Base-by-base conservation (phyloP, 768 basidiomycete species). In the Rhizopogon rudus region DNA sequence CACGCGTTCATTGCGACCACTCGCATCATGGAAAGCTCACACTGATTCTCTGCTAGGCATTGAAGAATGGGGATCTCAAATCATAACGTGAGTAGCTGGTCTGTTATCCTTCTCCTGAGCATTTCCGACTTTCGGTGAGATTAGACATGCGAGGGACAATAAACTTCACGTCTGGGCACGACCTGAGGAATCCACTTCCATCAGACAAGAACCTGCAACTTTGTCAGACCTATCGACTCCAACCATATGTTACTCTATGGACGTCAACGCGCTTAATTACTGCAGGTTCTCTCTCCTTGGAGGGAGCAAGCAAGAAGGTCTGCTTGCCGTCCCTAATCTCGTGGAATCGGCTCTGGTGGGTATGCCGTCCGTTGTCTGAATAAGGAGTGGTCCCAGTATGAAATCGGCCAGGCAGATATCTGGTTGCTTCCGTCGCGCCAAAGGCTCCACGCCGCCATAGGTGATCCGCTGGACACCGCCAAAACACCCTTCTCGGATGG, bases 181-280 rank as follows among this genome's bases (percentile, higher is more conserved):
- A 28, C 72, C 81, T 42, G 67, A 74, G 7, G 81, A 82, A 41
- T 75, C 77, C 10, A 67, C 72, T 22, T 72, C 75, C 25, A 73
- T 83, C 44, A 58, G 70, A 17, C 78, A 83, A 6, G 77, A 74
- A 14, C 82, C 86, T 3, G 88, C 86, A 2, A 74, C 80, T 0
- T 62, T 79, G 40, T 72, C 79, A 1, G 77, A 74, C 29, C 67
- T 80, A 6, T 74, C 79, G 1, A 69, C 70, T 0, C 88, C 89
- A 3, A 56, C 65, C 6, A 67, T 90, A 3, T 66, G 71, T 10
- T 87, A 86, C 61, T 87, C 88, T 0, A 72, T 98, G 67, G 90
- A 93, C 63, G 86, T 95, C 56, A 99, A 99, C 65, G 86, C 96
- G 2, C 77, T 98, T 53, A 97, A 96, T 65, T 98, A 88, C 67